A percentile compares a stretch with the other conserved stretches of the same genome.
Conservation (phyloP, 108 stramenopile species). For the Bacterosira constricta region DNA sequence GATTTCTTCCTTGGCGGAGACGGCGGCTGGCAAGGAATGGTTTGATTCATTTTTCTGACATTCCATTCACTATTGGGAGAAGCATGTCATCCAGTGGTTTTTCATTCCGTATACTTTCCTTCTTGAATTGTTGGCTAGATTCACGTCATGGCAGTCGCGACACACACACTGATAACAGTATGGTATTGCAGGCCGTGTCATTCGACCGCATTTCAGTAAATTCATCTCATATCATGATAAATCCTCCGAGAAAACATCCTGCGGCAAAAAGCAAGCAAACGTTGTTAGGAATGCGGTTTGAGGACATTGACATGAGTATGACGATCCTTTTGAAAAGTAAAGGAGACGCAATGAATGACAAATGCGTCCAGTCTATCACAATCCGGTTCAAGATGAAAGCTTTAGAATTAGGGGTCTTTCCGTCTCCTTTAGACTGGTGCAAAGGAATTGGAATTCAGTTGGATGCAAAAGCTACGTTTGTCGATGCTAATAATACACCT, state of each 20-base stretch:
- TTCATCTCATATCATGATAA: constrained; percentile 23
- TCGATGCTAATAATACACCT: neutral
- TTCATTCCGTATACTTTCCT: constrained; percentile 42
- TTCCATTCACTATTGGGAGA: constrained; percentile 42
- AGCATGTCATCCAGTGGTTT: constrained; percentile 26
- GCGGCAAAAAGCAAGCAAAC: neutral
- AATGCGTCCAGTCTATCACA: constrained; percentile 21
- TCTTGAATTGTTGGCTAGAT: constrained; percentile 33
- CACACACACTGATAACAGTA: constrained; percentile 1
- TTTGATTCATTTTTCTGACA: constrained; percentile 16
- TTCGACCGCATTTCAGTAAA: constrained; percentile 36
- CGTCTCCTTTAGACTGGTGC: constrained; percentile 12
- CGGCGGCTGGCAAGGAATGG: neutral
- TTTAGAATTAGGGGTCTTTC: constrained; percentile 25
- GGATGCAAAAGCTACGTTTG: constrained; percentile 5
- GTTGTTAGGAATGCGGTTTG: constrained; percentile 25
- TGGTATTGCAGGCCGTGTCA: constrained; percentile 32
- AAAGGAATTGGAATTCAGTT: constrained; percentile 19
- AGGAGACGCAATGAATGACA: neutral
- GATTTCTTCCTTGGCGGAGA: constrained; percentile 20
- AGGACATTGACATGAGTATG: constrained; percentile 27
- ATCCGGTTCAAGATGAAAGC: constrained; percentile 14
- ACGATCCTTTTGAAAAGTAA: constrained; percentile 24
- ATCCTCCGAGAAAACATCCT: constrained; percentile 10
- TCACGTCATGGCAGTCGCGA: neutral